phyloP scores from a whole-genome alignment of 768 basidiomycete genomes.

The Russula emetica region DNA sequence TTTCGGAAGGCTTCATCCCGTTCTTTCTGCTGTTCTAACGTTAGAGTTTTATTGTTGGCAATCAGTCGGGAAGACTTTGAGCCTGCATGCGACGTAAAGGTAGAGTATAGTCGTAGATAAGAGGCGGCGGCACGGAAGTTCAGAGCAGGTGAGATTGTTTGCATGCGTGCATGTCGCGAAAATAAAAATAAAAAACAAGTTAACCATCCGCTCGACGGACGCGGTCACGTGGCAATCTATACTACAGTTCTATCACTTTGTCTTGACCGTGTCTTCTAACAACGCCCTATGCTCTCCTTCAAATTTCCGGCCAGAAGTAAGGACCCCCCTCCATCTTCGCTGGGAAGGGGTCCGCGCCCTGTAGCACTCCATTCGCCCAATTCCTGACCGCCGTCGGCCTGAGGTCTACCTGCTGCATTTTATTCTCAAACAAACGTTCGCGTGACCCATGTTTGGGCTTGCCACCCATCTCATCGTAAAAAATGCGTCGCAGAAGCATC shows the following conservation, averaged over 20 bases:
- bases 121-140: not conserved
- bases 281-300: not conserved
- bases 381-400: not conserved
- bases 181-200: too few relatives aligned
- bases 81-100: not conserved
- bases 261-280: not conserved
- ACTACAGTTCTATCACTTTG: not conserved
- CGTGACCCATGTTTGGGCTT: constrained; percentile 2
- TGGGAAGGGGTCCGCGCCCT: not conserved
- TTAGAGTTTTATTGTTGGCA: not conserved
- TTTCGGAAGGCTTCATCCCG: constrained; percentile 37
- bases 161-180: not conserved
- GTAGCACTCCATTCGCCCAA: not conserved
- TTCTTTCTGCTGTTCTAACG: not conserved
- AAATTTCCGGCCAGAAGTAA: not conserved
- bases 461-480: constrained; percentile 2
- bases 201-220: not conserved
- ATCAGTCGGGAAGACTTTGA: not conserved
- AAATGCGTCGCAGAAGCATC: constrained; percentile 5
- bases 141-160: not conserved
- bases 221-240: constrained; percentile 2
- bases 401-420: not conserved
- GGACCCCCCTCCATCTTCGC: not conserved
- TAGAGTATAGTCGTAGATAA: constrained; percentile 13
- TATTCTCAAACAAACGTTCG: constrained; percentile 8